Conservation (phyloP, 1,139 yeast species). For the Debaryomyces psychrophilus region DNA sequence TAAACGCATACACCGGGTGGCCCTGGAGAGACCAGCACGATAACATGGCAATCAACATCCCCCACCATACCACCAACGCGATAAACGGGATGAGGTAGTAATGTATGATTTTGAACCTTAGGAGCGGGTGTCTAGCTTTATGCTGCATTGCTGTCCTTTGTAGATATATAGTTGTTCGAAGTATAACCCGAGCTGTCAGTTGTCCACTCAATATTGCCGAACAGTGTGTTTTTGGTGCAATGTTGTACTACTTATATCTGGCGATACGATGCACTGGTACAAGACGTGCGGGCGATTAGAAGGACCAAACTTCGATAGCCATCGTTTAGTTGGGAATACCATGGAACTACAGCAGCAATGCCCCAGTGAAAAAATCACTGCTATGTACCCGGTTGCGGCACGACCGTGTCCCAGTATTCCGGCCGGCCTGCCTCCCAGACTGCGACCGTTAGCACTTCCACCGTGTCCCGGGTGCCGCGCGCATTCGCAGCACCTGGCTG, state of each 20-base stretch:
- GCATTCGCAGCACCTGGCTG: background rate
- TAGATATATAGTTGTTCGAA: background rate
- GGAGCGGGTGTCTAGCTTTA: constrained; percentile 14
- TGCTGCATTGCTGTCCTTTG: background rate
- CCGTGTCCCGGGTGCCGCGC: too few relatives aligned
- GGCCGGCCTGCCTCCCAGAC: too few relatives aligned
- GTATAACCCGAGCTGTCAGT: background rate
- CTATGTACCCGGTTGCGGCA: background rate
- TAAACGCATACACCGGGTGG: constrained; percentile 65
- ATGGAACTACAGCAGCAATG: constrained; percentile 6
- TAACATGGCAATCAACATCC: constrained; percentile 44
- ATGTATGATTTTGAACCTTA: constrained; percentile 35
- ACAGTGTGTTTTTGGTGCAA: background rate
- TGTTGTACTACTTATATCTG: background rate
- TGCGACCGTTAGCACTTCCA: too few relatives aligned
- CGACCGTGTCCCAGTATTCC: too few relatives aligned
- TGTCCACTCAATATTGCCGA: background rate
- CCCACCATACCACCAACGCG: constrained; percentile 42
- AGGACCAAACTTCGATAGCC: too few relatives aligned
- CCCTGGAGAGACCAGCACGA: constrained; percentile 75
- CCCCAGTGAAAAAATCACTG: constrained; percentile 6
- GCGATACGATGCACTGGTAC: background rate
- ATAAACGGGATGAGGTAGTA: constrained; percentile 39
- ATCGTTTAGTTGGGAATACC: too few relatives aligned
- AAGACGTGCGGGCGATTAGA: background rate